Base-by-base conservation (phyloP, 495 filamentous ascomycete species). In the Baudoinia panamericana region DNA sequence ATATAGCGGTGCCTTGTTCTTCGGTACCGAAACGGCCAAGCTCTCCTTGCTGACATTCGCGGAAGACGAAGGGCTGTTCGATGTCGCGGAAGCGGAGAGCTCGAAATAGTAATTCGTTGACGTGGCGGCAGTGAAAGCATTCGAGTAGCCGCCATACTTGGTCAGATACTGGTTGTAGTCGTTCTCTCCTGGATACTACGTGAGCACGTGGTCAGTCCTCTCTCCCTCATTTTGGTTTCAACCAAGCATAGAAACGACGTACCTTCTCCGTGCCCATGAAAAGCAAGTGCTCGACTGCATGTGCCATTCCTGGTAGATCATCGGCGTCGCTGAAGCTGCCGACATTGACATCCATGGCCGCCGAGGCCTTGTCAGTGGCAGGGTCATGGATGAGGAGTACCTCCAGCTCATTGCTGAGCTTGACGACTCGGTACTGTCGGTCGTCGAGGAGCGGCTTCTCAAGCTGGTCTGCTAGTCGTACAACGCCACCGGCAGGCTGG, bases 221-320 rank as follows among this genome's bases (percentile, higher is more conserved):
- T 2, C 40, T n/a, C 22, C 16, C 23, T 17, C 23, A 18, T n/a
- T 15, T 26, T 13, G 21, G n/a, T n/a, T n/a, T n/a, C n/a, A n/a
- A n/a, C n/a, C n/a, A n/a, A n/a, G n/a, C n/a, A n/a, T n/a, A n/a
- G n/a, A n/a, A n/a, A n/a, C 28, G 20, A 56, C 61, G 42, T 60
- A 82, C 80, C 70, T 97, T 97, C 61, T 93, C 75, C 8, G 90
- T 99, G 28, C 90, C 90, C 92, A 99, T 96, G 66, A 99, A 99
- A 7, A 96, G 65, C 53, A 95, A 65, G 72, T 95, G 76, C 59
- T 94, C 86, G 28, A 93, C 80, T 1, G 82, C 83, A 63, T 94
- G 87, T 9, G 82, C 84, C 70, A 85, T 82, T 22, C 87, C 92
- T n/a, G 84, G 85, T 74, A 96, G 80, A 50, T 85, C 80, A 56